Base-by-base conservation (phyloP, 352 stramenopile genomes). In the Elongisporangium prolatum region DNA sequence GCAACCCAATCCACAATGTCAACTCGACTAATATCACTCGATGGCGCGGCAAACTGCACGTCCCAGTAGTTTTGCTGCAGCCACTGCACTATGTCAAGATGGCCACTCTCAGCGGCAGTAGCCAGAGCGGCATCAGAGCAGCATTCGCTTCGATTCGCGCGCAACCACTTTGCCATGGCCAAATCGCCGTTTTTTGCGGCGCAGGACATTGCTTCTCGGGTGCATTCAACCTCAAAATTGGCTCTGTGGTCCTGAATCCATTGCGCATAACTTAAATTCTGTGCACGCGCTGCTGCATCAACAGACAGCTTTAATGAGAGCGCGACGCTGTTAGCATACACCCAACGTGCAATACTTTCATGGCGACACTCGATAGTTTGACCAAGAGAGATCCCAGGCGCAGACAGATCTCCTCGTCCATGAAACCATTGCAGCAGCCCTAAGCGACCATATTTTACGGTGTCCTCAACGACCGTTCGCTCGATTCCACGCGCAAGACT, bases 81-180 rank as follows among this genome's bases (percentile, higher is more conserved):
- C 61, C 74, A 88, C 52, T 64, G 48, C 1, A 88, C 62, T 11
- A 86, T 60, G 1, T 67, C 25, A 21, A 84, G 47, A 57, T 86
- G 71, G 7, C 75, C 75, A 20, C 75, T 13, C 28, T 40, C 28
- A 13, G 28, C 28, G 71, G 37, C 64, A 74, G 0, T 78, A 78
- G 10, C 80, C 75, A 17, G 72, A 63, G 69, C 86, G 75, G 50
- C 89, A 71, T 1, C 77, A 0, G 74, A 73, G n/a, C 75, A 74
- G 0, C 74, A 66, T 22, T 80, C 69, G 0, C 50, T 57, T 9
- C 71, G 77, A 28, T 74, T 67, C 3, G 61, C 59, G 24, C 77
- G 72, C 17, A 86, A 61, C 55, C 69, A 85, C 55, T 84, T 18
- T 2, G 86, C 68, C 21, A 86, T 67, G 2, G 64, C 54, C 44